phyloP scores from a whole-genome alignment of 2,329 filamentous ascomycete species.

The Lasiodiplodia hormozganensis region DNA sequence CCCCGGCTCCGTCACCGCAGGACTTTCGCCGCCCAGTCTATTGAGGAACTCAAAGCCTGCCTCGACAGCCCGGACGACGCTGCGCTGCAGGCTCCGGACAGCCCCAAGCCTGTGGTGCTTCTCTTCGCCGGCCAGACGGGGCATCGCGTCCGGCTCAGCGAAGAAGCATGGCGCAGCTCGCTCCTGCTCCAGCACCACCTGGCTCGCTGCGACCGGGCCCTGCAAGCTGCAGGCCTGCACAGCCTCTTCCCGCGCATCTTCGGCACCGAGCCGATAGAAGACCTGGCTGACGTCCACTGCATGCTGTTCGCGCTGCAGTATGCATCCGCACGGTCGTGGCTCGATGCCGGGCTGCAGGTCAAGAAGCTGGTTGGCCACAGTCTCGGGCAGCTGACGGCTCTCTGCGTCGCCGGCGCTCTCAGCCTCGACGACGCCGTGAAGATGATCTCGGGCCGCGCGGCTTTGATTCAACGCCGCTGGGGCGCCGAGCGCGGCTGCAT shows the following conservation, averaged over 20 bases:
- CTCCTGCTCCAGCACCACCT: slow-evolving; percentile 34
- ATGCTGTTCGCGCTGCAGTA: slow-evolving; percentile 44
- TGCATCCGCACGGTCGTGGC: slow-evolving; percentile 39
- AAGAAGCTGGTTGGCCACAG: slow-evolving; percentile 32
- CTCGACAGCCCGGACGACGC: neutral
- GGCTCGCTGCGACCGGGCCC: slow-evolving; percentile 26
- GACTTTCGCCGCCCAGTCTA: neutral
- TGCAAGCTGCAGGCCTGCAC: slow-evolving; percentile 17
- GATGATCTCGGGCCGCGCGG: slow-evolving; percentile 16
- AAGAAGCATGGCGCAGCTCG: slow-evolving; percentile 29
- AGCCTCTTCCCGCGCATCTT: slow-evolving; percentile 36
- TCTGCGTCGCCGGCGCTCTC: slow-evolving; percentile 20
- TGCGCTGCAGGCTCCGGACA: neutral
- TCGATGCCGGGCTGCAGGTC: slow-evolving; percentile 33
- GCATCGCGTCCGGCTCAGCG: slow-evolving; percentile 25
- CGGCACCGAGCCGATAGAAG: slow-evolving; percentile 27
- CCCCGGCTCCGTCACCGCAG: neutral
- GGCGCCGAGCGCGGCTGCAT: slow-evolving; percentile 37
- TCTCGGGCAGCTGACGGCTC: slow-evolving; percentile 27
- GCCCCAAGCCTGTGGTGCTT: slow-evolving; percentile 20
- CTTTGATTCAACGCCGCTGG: slow-evolving; percentile 32
- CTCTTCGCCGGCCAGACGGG: slow-evolving; percentile 30
- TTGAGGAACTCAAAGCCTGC: neutral
- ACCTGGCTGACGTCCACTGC: slow-evolving; percentile 38
- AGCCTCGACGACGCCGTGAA: slow-evolving; percentile 11